These are phyloP conservation scores for Cichorium intybus DNA, from an alignment of 140 eudicot species.

Conservation along the genomic window DNA sequence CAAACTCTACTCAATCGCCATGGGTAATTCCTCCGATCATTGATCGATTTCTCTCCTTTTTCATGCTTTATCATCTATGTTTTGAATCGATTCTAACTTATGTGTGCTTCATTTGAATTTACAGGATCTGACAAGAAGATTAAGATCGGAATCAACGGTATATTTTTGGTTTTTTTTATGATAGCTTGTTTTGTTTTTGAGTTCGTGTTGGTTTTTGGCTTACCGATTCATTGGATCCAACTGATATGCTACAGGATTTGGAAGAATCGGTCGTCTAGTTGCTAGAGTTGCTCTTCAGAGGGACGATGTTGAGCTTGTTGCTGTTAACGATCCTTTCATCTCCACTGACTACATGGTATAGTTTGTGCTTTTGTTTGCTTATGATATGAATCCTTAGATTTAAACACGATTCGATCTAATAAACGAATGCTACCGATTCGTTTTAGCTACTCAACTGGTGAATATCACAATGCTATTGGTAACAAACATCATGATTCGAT, in stretches of 20 bases:
- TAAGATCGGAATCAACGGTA: constrained; percentile 89
- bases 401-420: not conserved
- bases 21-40: constrained; percentile 24
- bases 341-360: constrained; percentile 83
- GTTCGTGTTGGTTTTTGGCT: not conserved
- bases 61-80: not conserved
- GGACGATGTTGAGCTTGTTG: constrained; percentile 84
- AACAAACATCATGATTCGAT: not conserved
- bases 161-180: not conserved
- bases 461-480: not conserved
- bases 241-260: constrained; percentile 51
- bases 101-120: constrained; percentile 5
- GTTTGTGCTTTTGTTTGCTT: constrained; percentile 1
- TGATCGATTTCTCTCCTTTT: not conserved
- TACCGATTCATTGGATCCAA: constrained; percentile 6
- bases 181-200: not conserved
- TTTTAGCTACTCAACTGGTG: not conserved
- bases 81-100: not conserved
- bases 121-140: constrained; percentile 50
- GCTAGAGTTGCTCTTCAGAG: constrained; percentile 88
- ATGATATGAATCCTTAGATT: not conserved
- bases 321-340: constrained; percentile 85
- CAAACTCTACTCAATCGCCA: constrained; percentile 20
- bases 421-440: not conserved
- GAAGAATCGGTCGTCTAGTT: constrained; percentile 87